Conservation (phyloP, 2,329 filamentous ascomycete species). For the Phialophora expanda region DNA sequence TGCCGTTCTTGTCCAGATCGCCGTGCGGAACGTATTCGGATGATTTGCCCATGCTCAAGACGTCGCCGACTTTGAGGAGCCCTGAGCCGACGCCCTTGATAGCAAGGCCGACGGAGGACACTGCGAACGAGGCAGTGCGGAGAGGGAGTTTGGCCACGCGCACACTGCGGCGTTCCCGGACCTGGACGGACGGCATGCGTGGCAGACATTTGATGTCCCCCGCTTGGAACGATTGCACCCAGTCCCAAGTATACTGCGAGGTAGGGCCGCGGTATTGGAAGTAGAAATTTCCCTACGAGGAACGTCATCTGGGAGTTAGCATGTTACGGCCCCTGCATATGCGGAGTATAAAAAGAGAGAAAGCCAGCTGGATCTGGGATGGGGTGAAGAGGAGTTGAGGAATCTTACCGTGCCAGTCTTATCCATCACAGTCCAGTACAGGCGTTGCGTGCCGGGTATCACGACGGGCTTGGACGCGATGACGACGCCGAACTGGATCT, state of each 20-base stretch:
- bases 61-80: constrained; percentile 32
- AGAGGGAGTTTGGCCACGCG: constrained; percentile 35
- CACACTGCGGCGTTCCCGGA: constrained; percentile 32
- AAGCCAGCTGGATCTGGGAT: background rate
- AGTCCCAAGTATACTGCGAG: constrained; percentile 39
- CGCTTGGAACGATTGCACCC: constrained; percentile 33
- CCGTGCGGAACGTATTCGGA: constrained; percentile 33
- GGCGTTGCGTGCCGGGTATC: constrained; percentile 23
- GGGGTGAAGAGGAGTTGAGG: background rate
- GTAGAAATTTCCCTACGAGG: constrained; percentile 38
- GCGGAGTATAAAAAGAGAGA: background rate
- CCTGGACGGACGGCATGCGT: constrained; percentile 35
- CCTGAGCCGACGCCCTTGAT: constrained; percentile 31
- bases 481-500: constrained; percentile 38
- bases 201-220: constrained; percentile 36
- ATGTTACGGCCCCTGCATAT: background rate
- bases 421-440: constrained; percentile 37
- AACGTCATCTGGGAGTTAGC: background rate
- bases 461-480: constrained; percentile 32
- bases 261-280: constrained; percentile 36
- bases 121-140: constrained; percentile 27
- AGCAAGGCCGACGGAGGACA: constrained; percentile 28
- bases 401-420: constrained; percentile 33
- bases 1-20: constrained; percentile 33
- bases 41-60: constrained; percentile 31